Evolutionary conservation across 176 grass and related monocot species (phyloP).

Genomic region (Dactylis glomerata): DNA sequence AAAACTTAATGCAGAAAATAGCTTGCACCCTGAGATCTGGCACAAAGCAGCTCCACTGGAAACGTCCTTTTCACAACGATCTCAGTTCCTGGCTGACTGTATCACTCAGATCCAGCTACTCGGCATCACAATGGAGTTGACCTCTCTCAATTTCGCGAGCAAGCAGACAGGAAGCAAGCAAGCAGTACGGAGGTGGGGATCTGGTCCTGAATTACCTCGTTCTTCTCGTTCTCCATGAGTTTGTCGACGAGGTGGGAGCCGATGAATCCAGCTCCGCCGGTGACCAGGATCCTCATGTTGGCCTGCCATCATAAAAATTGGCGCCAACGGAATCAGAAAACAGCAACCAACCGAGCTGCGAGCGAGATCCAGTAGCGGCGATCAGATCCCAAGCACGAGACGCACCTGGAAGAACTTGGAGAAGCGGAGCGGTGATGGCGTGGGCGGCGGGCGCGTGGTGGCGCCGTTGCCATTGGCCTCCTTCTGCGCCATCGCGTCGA

Average conservation of each 20-base stretch:
- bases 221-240: slow-evolving; percentile 99
- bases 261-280: slow-evolving; percentile 96
- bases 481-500: slow-evolving; percentile 73
- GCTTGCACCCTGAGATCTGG: slow-evolving; percentile 35
- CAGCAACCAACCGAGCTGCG: not conserved
- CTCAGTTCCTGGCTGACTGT: not conserved
- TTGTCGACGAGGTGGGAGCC: slow-evolving; percentile 98
- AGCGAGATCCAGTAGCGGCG: slow-evolving; percentile 28
- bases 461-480: slow-evolving; percentile 65
- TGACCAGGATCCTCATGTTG: slow-evolving; percentile 94
- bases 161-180: slow-evolving; percentile 1
- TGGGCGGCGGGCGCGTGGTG: slow-evolving; percentile 72
- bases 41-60: slow-evolving; percentile 17
- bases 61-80: slow-evolving; percentile 32
- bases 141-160: not conserved
- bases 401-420: slow-evolving; percentile 98
- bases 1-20: not conserved
- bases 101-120: slow-evolving; percentile 26
- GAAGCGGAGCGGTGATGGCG: slow-evolving; percentile 91
- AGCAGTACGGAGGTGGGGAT: not conserved
- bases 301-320: slow-evolving; percentile 50
- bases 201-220: slow-evolving; percentile 60
- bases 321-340: not conserved
- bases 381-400: not conserved
- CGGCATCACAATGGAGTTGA: not conserved